Evolutionary conservation across 2,329 filamentous ascomycete genomes (phyloP), one percentile per base, ranked within the genome.

Genomic region (Claviceps humidiphila): DNA sequence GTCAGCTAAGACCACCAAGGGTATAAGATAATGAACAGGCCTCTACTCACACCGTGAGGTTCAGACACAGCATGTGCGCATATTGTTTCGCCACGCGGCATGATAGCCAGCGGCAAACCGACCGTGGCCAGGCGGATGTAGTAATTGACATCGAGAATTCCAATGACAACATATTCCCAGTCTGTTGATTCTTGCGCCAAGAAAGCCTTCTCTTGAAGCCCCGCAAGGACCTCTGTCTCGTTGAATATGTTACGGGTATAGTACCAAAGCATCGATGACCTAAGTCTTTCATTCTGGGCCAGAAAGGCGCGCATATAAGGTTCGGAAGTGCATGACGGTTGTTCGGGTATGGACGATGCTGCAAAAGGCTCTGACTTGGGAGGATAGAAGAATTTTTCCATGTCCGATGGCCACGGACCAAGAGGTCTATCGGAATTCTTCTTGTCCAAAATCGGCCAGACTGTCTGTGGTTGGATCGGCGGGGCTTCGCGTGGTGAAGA

Each of bases 161-260:
- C 72, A 5, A 72, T 62, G 17, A 73, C 68, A n/a, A 65, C 71
- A 51, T 66, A 71, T 8, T 74, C 71, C 71, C 72, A 74, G 7
- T 64, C 70, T 5, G 68, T 65, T 1, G 67, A 67, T 22, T 73
- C 66, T 24, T 67, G 61, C 0, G 68, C 69, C 2, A 74, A 59
- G 16, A 63, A 59, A 0, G 70, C 63, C 54, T 73, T 73, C 26
- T 72, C 68, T 26, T 72, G 70, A 3, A 74, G 56, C 0, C 66
- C 64, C 2, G 63, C 63, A 16, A 73, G 59, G 39, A 74, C 60
- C 39, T 72, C 70, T 6, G 55, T 55, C 50, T 74, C 69, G 7
- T 68, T 58, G 11, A 68, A 57, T 8, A 71, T 60, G 4, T 65
- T 65, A 30, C 63, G 61, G 1, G 70, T 71, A 38, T 74, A 72